A percentile compares a stretch with the other conserved stretches of the same genome.
Conservation (phyloP, 495 filamentous ascomycete species). For the Penicillium desertorum region DNA sequence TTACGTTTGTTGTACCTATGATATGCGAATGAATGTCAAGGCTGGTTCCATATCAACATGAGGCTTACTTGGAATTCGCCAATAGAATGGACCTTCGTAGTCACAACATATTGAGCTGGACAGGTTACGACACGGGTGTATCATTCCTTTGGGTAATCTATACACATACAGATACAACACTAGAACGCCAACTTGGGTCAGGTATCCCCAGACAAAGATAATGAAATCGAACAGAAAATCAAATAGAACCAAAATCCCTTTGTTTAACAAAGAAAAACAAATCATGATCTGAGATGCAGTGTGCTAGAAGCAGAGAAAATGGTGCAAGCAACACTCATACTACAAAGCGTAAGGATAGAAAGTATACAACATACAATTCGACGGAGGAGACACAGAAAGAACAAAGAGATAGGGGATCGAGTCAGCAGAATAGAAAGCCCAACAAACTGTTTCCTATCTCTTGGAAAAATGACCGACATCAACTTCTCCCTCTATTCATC, state of each 20-base stretch:
- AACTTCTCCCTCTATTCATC: slow-evolving; percentile 35
- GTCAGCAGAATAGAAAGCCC: not conserved
- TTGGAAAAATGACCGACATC: not conserved
- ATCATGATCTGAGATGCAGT: slow-evolving; percentile 13
- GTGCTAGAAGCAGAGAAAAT: not conserved
- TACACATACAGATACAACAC: slow-evolving; percentile 12
- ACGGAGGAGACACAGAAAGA: slow-evolving; percentile 12
- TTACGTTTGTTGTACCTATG: slow-evolving; percentile 50
- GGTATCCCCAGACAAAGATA: slow-evolving; percentile 6
- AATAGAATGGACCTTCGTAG: not conserved
- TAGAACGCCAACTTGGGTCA: slow-evolving; percentile 10
- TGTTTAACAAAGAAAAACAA: slow-evolving; percentile 2
- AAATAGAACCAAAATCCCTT: not conserved
- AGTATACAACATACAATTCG: slow-evolving; percentile 15
- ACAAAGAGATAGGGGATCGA: slow-evolving; percentile 3
- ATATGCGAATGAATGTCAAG: not conserved
- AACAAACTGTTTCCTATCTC: not conserved
- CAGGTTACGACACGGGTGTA: not conserved
- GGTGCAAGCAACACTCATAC: slow-evolving; percentile 19
- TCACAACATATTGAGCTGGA: not conserved
- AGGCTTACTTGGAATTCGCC: not conserved
- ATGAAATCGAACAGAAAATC: not conserved
- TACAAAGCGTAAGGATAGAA: slow-evolving; percentile 18
- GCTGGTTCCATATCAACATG: not conserved
- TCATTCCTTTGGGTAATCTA: slow-evolving; percentile 1